Evolutionary conservation across 345 rosid genomes (phyloP).

Genomic region (Hibiscus syriacus): DNA sequence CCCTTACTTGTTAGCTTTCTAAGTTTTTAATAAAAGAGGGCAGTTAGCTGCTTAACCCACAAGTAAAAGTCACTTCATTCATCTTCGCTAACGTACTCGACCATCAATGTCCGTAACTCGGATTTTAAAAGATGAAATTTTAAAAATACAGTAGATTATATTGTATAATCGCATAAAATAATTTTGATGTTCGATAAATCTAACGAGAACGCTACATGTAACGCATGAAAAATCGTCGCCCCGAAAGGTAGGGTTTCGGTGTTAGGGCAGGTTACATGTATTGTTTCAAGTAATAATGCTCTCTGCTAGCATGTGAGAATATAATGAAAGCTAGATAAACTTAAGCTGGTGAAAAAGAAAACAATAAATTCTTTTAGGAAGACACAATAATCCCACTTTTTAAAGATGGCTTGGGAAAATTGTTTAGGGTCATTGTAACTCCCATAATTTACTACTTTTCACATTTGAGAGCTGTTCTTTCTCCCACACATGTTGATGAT

Average conservation of each 20-base stretch:
- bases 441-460: slow-evolving; percentile 39
- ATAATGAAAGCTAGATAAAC: slow-evolving; percentile 14
- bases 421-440: slow-evolving; percentile 23
- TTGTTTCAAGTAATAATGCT: background rate
- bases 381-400: slow-evolving; percentile 36
- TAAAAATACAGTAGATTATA: no score
- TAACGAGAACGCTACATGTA: background rate
- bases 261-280: background rate
- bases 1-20: background rate
- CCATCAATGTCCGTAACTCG: no score
- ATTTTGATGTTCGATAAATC: background rate
- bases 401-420: slow-evolving; percentile 20
- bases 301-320: slow-evolving; percentile 32
- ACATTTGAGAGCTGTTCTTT: background rate
- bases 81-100: background rate
- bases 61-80: slow-evolving; percentile 11
- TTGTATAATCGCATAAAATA: no score
- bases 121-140: no score
- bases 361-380: no score
- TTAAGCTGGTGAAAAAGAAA: slow-evolving; percentile 7
- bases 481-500: slow-evolving; percentile 34
- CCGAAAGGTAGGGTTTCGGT: background rate
- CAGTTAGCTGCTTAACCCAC: slow-evolving; percentile 22
- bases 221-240: background rate
- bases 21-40: background rate